These are phyloP conservation scores for Solanum microdontum DNA, from an alignment of 257 asterid genomes.

Conservation along the genomic window DNA sequence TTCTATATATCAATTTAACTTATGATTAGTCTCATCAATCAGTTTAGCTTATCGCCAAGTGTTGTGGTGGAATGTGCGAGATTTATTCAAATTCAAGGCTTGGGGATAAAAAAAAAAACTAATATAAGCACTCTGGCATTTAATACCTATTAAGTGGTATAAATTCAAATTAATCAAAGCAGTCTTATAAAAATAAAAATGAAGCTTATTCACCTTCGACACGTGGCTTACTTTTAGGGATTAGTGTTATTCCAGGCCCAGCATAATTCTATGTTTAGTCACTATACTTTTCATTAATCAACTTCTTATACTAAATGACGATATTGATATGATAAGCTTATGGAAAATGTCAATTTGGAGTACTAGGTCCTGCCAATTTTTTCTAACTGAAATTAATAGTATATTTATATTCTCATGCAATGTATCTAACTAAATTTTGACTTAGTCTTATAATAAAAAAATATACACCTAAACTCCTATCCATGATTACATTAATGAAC, in stretches of 20 bases:
- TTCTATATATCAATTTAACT: not conserved
- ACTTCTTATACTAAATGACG: not conserved
- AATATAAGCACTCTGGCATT: accelerated
- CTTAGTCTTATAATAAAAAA: not conserved
- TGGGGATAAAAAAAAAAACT: accelerated
- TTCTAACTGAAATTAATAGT: not conserved
- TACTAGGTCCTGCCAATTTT: not conserved
- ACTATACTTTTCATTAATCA: not conserved
- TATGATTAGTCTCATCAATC: not conserved
- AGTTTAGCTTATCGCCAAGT: not conserved
- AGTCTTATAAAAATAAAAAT: not conserved
- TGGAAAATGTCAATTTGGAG: not conserved
- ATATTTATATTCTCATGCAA: not conserved
- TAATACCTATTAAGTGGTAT: accelerated
- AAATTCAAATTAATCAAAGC: not conserved
- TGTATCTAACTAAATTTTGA: not conserved
- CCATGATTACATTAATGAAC: not conserved
- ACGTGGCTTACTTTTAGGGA: not conserved
- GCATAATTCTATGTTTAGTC: not conserved
- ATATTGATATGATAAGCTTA: not conserved
- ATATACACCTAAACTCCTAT: not conserved
- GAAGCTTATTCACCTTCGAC: not conserved
- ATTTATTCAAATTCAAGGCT: not conserved
- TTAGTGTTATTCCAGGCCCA: not conserved
- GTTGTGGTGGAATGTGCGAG: not conserved